A percentile compares a stretch with the other conserved stretches of the same genome.
Evolutionary conservation across 75 land plant species (phyloP).

Genomic region (Ceratopteris richardii): DNA sequence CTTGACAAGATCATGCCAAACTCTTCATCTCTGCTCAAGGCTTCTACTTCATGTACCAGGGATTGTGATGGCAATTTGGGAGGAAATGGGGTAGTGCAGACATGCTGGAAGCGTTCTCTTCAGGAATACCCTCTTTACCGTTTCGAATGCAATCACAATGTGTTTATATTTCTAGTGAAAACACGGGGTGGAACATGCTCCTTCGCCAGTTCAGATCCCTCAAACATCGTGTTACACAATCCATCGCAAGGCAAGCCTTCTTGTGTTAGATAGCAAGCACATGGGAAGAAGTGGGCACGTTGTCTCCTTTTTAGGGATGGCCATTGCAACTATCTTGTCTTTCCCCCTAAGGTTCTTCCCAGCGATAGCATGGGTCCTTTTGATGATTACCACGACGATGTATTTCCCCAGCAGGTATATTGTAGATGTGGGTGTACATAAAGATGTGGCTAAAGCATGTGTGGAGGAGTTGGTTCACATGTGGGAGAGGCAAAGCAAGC

Average conservation of each 20-base stretch:
- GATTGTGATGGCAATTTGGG: conserved; percentile 16
- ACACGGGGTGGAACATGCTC: conserved; percentile 31
- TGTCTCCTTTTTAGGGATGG: conserved; percentile 53
- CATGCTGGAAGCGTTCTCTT: conserved; percentile 33
- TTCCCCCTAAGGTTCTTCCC: conserved; percentile 57
- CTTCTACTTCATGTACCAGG: conserved; percentile 29
- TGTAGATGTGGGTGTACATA: conserved; percentile 76
- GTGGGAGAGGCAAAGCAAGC: too few relatives aligned
- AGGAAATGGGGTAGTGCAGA: conserved; percentile 20
- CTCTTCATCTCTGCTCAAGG: conserved; percentile 29
- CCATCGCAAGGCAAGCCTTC: conserved; percentile 33
- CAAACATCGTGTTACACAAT: conserved; percentile 18
- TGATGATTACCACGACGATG: conserved; percentile 67
- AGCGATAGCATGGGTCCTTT: conserved; percentile 61
- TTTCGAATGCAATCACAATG: conserved; percentile 26
- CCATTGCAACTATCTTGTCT: conserved; percentile 66
- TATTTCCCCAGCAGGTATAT: conserved; percentile 78
- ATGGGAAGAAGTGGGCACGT: conserved; percentile 89
- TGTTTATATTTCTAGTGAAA: conserved; percentile 65
- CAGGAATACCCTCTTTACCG: conserved; percentile 20
- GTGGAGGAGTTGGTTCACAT: conserved; percentile 82
- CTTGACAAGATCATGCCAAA: conserved; percentile 62
- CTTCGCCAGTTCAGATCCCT: conserved; percentile 17
- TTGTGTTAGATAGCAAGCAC: conserved; percentile 34
- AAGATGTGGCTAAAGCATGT: conserved; percentile 68